These are phyloP conservation scores for Tripterygium wilfordii DNA, from an alignment of 177 flowering plant genomes.

Conservation along the genomic window DNA sequence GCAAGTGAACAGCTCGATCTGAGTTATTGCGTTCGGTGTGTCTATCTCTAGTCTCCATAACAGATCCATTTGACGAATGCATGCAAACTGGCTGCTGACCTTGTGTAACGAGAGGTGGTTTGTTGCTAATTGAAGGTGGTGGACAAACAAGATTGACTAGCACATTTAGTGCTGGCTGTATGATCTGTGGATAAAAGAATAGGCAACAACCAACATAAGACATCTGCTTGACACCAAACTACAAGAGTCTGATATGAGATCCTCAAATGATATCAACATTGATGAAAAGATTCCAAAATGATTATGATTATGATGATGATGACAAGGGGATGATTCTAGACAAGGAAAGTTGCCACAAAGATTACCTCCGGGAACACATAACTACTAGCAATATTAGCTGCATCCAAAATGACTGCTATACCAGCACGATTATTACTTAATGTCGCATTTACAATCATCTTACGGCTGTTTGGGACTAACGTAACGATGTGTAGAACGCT, in stretches of 20 bases:
- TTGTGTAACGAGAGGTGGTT: slow-evolving; percentile 43
- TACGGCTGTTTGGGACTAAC: slow-evolving; percentile 69
- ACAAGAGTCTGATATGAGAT: too few relatives aligned
- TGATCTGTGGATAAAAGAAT: slow-evolving; percentile 42
- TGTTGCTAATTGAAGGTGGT: slow-evolving; percentile 89
- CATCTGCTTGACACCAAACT: too few relatives aligned
- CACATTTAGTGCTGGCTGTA: slow-evolving; percentile 78
- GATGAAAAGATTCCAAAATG: too few relatives aligned
- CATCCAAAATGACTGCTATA: slow-evolving; percentile 88
- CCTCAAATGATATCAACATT: too few relatives aligned
- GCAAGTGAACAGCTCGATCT: slow-evolving; percentile 32
- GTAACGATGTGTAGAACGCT: slow-evolving; percentile 87
- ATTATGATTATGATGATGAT: not conserved
- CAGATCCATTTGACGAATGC: slow-evolving; percentile 38
- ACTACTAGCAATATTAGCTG: slow-evolving; percentile 67
- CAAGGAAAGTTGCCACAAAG: not conserved
- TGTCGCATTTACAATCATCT: slow-evolving; percentile 66
- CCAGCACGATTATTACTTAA: slow-evolving; percentile 83
- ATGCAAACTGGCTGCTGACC: slow-evolving; percentile 48
- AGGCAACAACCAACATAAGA: not conserved
- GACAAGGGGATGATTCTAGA: not conserved
- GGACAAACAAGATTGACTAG: slow-evolving; percentile 92
- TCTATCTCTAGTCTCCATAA: slow-evolving; percentile 43
- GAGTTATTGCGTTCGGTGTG: slow-evolving; percentile 37
- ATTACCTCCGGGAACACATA: slow-evolving; percentile 79